Evolutionary conservation across 306 rosid species (phyloP).

Genomic region (Crataegus laevigata): DNA sequence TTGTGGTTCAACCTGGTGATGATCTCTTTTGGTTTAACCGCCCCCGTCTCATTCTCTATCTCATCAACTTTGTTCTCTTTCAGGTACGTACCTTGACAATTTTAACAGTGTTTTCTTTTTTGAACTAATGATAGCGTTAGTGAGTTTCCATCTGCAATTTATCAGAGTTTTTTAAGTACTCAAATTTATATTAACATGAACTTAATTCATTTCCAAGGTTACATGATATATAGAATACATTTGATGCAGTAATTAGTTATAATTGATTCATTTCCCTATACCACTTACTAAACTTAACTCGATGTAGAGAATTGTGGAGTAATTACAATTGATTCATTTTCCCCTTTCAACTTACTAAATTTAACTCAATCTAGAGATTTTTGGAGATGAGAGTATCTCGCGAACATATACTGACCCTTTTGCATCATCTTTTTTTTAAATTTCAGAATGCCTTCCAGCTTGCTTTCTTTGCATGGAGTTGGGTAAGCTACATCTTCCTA

Average conservation of each 20-base stretch:
- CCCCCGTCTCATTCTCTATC: slow-evolving; percentile 64
- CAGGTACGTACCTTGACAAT: slow-evolving; percentile 35
- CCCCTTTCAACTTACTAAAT: too few relatives aligned
- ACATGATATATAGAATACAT: too few relatives aligned
- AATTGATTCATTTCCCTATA: too few relatives aligned
- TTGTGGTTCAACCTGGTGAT: slow-evolving; percentile 75
- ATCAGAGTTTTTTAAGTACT: background rate
- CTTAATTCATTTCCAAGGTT: background rate
- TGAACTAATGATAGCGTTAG: too few relatives aligned
- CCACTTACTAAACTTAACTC: too few relatives aligned
- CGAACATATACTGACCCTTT: background rate
- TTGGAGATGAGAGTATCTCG: too few relatives aligned
- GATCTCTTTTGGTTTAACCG: slow-evolving; percentile 76
- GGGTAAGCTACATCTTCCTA: slow-evolving; percentile 29
- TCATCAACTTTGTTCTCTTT: slow-evolving; percentile 79
- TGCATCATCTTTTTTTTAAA: background rate
- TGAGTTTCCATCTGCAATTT: too few relatives aligned
- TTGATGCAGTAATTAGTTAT: too few relatives aligned
- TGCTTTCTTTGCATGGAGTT: slow-evolving; percentile 75
- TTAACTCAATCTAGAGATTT: too few relatives aligned
- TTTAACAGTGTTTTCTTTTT: too few relatives aligned
- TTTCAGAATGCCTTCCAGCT: slow-evolving; percentile 86
- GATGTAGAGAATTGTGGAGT: too few relatives aligned
- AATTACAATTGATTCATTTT: too few relatives aligned
- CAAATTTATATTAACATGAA: background rate